A percentile compares a stretch with the other conserved stretches of the same genome.
Evolutionary conservation across 768 basidiomycete genomes (phyloP).

Genomic region (Panellus pusillus): DNA sequence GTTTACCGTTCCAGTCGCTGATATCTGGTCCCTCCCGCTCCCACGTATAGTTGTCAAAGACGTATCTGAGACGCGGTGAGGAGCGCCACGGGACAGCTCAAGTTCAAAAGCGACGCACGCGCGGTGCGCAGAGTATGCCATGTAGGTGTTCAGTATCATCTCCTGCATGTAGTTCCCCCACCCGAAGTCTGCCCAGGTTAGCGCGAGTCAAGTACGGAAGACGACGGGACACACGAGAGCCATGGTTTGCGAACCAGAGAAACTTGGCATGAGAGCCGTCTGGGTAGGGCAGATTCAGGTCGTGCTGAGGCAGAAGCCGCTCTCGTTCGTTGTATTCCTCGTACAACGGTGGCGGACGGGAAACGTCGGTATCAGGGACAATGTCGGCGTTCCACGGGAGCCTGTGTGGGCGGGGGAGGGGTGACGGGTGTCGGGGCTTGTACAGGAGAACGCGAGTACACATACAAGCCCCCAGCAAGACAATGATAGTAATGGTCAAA

Average conservation of each 20-base stretch:
- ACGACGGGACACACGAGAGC: slow-evolving; percentile 37
- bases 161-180: slow-evolving; percentile 69
- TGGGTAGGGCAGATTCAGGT: slow-evolving; percentile 36
- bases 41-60: slow-evolving; percentile 65
- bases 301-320: slow-evolving; percentile 46
- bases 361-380: too few species aligned
- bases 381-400: too few species aligned
- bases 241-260: slow-evolving; percentile 52
- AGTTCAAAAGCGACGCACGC: slow-evolving; percentile 39
- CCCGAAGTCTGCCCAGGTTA: slow-evolving; percentile 41
- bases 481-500: too few species aligned
- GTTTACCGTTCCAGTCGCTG: slow-evolving; percentile 45
- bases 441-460: too few species aligned
- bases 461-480: too few species aligned
- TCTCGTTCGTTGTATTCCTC: slow-evolving; percentile 44
- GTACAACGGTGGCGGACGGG: slow-evolving; percentile 43
- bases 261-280: slow-evolving; percentile 43
- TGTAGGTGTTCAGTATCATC: slow-evolving; percentile 48
- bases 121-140: slow-evolving; percentile 47
- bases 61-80: slow-evolving; percentile 37
- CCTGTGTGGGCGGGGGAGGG: too few species aligned
- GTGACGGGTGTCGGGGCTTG: too few species aligned
- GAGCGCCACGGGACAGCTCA: neutral
- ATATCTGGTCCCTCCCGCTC: slow-evolving; percentile 41
- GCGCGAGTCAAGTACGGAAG: slow-evolving; percentile 26